Conservation (phyloP, 208 protist species). For the Trypanosoma theileri region DNA sequence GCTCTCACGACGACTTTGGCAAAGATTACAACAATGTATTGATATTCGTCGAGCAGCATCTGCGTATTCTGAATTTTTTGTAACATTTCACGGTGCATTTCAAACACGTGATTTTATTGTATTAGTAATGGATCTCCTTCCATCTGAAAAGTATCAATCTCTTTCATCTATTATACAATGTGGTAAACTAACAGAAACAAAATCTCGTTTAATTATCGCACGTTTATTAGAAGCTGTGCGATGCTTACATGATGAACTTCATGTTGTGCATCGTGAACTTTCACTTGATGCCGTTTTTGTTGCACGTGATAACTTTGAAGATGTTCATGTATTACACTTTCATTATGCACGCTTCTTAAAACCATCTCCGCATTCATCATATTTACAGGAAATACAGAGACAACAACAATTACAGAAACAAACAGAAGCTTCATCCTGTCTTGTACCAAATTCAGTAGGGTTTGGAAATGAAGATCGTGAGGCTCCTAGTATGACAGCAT, state of each 20-base stretch:
- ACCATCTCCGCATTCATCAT: slow-evolving; percentile 12
- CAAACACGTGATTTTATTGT: slow-evolving; percentile 26
- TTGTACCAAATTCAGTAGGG: not conserved
- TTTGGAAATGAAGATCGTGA: not conserved
- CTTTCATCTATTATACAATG: slow-evolving; percentile 8
- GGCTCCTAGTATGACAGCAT: not conserved
- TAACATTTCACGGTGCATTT: slow-evolving; percentile 13
- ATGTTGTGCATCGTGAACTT: slow-evolving; percentile 24
- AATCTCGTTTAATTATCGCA: slow-evolving; percentile 4
- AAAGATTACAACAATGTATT: slow-evolving; percentile 25
- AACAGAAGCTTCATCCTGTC: not conserved
- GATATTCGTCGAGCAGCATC: slow-evolving; percentile 24
- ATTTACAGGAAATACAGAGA: slow-evolving; percentile 4
- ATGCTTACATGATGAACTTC: slow-evolving; percentile 16
- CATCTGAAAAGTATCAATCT: slow-evolving; percentile 18
- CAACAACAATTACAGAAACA: slow-evolving; percentile 1
- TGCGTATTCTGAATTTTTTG: slow-evolving; percentile 8
- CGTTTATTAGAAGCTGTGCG: slow-evolving; percentile 11
- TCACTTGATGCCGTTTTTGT: slow-evolving; percentile 20
- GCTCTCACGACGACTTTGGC: slow-evolving; percentile 29
- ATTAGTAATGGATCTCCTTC: slow-evolving; percentile 27
- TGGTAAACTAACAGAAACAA: slow-evolving; percentile 10
- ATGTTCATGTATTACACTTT: slow-evolving; percentile 19
- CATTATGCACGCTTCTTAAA: slow-evolving; percentile 21
- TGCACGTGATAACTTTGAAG: slow-evolving; percentile 13